Base-by-base conservation (phyloP, 306 rosid species). In the Carpinus fangiana region DNA sequence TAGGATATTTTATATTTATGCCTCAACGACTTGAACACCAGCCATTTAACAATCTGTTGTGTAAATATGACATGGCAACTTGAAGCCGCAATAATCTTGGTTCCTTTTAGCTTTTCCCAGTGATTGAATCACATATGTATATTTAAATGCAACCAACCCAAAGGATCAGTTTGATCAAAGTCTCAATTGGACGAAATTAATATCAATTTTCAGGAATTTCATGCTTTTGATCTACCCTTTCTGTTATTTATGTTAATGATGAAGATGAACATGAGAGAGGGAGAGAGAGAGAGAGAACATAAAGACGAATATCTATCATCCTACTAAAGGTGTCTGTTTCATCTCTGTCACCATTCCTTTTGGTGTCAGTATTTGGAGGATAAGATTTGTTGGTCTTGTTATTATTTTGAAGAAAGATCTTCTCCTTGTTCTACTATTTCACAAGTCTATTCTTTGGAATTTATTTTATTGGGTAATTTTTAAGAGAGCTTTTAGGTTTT, bases 211-310 rank as follows among this genome's bases (percentile, higher is more conserved):
- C 67, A 48, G 18, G n/a, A 76, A 20, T 73, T 79, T 38, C 31
- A 18, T 61, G 51, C 48, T 60, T 78, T 66, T 38, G 50, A 73
- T 41, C 69, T 36, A 13, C 23, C 48, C 75, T 60, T 55, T 73
- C 60, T 28, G 0, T 71, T 34, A 23, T 51, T 21, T 2, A 60
- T 60, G 38, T 14, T 14, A 14, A 23, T 23, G 26, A 26, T 23
- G 17, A 55, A 7, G 60, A 28, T 12, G 68, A 28, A 61, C 18
- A 61, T 28, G 38, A 28, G 18, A 26, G 8, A 12, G 7, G 6
- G 18, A 17, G 8, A 28, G 43, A 13, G 68, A 13, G 26, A 23
- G 26, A 23, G 26, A 23, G 26, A 23, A 23, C 26, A 23, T 23
- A 23, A 23, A 23, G 68, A 28, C 8, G 18, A 9, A 56, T 7